Conservation (phyloP, 2,329 filamentous ascomycete species). For the Phialocephala subalpina region DNA sequence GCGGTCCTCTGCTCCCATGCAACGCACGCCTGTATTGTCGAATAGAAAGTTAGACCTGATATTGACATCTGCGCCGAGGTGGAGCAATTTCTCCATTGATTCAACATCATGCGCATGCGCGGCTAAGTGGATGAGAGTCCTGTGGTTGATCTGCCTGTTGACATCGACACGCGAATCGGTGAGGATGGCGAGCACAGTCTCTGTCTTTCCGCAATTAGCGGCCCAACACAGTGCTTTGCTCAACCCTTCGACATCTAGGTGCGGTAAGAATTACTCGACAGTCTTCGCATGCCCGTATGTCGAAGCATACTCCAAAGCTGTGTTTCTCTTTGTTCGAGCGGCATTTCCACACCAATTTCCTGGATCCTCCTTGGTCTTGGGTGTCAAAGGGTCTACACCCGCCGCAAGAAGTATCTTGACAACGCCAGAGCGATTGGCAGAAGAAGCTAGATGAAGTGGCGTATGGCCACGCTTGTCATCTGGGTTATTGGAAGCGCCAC, state of each 20-base stretch:
- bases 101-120: neutral
- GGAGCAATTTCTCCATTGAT: neutral
- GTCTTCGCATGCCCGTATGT: conserved; percentile 34
- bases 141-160: neutral
- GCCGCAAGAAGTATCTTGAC: neutral
- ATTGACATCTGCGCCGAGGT: conserved; percentile 1
- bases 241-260: conserved; percentile 35
- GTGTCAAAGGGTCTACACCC: conserved; percentile 7
- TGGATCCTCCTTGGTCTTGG: conserved; percentile 2
- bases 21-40: neutral
- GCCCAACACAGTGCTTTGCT: conserved; percentile 22
- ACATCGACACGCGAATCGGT: neutral
- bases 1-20: neutral
- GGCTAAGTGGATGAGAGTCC: conserved; percentile 4
- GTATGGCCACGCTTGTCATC: neutral
- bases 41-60: neutral
- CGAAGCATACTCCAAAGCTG: conserved; percentile 12
- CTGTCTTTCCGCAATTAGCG: neutral
- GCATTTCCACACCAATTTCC: conserved; percentile 6
- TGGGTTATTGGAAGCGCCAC: neutral
- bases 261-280: conserved; percentile 15
- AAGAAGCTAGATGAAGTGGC: neutral
- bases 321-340: neutral
- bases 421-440: neutral
- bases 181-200: neutral